phyloP scores from a whole-genome alignment of 176 grass and related monocot species.

The Oryza punctata region DNA sequence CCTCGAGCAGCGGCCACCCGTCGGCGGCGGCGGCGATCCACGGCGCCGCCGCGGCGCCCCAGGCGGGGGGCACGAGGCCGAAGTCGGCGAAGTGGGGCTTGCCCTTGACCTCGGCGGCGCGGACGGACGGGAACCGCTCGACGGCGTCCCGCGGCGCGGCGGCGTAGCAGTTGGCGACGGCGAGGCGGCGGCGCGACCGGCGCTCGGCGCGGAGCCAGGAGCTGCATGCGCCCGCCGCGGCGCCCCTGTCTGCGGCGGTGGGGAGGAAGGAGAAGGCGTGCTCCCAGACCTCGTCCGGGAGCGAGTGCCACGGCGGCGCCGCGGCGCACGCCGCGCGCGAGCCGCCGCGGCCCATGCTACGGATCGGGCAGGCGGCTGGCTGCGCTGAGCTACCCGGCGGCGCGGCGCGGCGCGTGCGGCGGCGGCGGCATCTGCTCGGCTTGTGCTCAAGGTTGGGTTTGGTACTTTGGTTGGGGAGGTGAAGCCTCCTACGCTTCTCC shows the following conservation, averaged over 20 bases:
- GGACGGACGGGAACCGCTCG: conserved; percentile 55
- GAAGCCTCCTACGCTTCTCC: conserved; percentile 12
- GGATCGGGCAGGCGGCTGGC: not conserved
- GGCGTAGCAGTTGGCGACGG: conserved; percentile 77
- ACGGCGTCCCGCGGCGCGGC: conserved; percentile 48
- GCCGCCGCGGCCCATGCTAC: conserved; percentile 49
- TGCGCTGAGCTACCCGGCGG: conserved; percentile 23
- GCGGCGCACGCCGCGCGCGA: conserved; percentile 20
- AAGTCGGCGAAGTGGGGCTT: conserved; percentile 84
- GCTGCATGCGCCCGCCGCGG: conserved; percentile 37
- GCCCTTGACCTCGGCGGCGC: conserved; percentile 60
- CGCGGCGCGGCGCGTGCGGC: not conserved
- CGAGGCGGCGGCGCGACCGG: conserved; percentile 50
- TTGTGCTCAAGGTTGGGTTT: not conserved
- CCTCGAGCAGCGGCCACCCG: conserved; percentile 72
- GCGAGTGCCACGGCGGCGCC: conserved; percentile 45
- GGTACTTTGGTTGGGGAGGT: not conserved
- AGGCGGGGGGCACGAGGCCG: conserved; percentile 49
- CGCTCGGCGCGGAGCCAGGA: conserved; percentile 61
- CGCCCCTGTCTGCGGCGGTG: conserved; percentile 54
- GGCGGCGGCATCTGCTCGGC: conserved; percentile 42
- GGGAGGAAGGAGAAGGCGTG: conserved; percentile 73
- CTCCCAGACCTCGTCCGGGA: conserved; percentile 77
- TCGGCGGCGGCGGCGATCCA: conserved; percentile 68
- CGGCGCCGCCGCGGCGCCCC: conserved; percentile 57